Conservation (phyloP, 768 basidiomycete species). For the Kwoniella dejecticola region DNA sequence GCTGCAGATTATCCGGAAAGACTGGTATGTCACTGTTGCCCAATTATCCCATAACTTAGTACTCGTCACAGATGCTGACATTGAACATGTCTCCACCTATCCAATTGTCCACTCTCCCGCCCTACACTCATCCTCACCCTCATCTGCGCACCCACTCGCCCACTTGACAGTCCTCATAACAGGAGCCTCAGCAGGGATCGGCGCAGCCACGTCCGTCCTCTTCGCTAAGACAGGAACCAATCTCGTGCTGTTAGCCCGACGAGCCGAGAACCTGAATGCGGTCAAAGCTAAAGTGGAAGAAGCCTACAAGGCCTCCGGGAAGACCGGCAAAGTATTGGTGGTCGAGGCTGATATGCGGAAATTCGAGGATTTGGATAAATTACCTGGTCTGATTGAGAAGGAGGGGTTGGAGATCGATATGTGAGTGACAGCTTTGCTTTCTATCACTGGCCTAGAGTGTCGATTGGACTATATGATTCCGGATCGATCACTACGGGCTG, state of each 20-base stretch:
- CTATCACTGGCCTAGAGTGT: neutral
- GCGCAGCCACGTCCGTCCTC: constrained; percentile 76
- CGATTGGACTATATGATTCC: no score
- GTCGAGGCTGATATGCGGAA: constrained; percentile 80
- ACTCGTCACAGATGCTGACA: no score
- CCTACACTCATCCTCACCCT: no score
- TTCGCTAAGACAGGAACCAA: constrained; percentile 94
- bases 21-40: constrained; percentile 22
- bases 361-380: constrained; percentile 62
- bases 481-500: no score
- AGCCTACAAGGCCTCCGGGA: constrained; percentile 72
- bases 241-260: constrained; percentile 78
- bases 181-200: constrained; percentile 86
- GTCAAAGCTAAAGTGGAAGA: constrained; percentile 68
- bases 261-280: constrained; percentile 69
- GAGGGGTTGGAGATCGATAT: constrained; percentile 72
- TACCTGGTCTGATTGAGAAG: constrained; percentile 66
- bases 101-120: no score
- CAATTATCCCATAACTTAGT: no score
- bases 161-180: constrained; percentile 74
- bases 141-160: no score
- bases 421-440: constrained; percentile 58
- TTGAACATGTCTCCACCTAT: no score
- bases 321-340: constrained; percentile 75
- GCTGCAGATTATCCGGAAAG: constrained; percentile 19